These are phyloP conservation scores for Cryptococcus amylolentus DNA, from an alignment of 1,284 basidiomycete genomes.

Conservation along the genomic window DNA sequence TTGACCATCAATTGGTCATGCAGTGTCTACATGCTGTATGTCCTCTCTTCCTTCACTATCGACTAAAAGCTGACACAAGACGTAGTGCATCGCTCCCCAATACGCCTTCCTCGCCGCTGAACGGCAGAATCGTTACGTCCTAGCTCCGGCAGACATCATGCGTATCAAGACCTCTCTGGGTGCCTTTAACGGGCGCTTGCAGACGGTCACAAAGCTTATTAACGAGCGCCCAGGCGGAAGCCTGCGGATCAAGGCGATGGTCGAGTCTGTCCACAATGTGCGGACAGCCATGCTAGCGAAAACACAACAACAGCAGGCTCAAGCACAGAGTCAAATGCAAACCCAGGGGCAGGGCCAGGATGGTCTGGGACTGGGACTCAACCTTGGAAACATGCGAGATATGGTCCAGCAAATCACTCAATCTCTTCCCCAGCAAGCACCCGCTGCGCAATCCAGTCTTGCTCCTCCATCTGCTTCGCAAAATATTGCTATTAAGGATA, in stretches of 20 bases:
- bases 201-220: too few relatives aligned
- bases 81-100: constrained; percentile 24
- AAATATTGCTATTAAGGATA: background rate
- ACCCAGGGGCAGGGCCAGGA: background rate
- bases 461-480: constrained; percentile 4
- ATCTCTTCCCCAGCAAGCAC: background rate
- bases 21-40: background rate
- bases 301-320: background rate
- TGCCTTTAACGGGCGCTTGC: too few relatives aligned
- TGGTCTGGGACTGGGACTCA: background rate
- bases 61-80: background rate
- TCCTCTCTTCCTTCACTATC: background rate
- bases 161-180: too few relatives aligned
- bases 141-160: constrained; percentile 12
- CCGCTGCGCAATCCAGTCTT: background rate
- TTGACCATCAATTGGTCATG: background rate
- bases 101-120: constrained; percentile 18
- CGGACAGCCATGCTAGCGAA: background rate
- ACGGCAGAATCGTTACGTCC: constrained; percentile 15
- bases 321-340: background rate
- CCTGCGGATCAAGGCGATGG: constrained; percentile 4
- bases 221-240: constrained; percentile 9
- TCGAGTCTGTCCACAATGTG: constrained; percentile 3
- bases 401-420: background rate
- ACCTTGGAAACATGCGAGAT: background rate